Evolutionary conservation across 257 asterid species (phyloP).

Genomic region (Solanum etuberosum): DNA sequence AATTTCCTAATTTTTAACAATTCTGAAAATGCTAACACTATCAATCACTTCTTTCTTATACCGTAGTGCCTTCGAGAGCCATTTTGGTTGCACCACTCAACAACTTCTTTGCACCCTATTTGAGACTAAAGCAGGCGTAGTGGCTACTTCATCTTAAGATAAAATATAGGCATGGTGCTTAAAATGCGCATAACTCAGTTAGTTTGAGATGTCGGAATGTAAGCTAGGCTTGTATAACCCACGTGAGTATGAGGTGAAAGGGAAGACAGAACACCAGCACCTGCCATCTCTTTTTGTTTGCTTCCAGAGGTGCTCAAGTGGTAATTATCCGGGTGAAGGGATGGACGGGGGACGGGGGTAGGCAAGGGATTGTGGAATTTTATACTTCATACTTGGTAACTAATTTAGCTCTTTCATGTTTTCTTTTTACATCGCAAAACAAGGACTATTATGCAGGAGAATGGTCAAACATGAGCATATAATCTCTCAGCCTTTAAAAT

Average conservation of each 20-base stretch:
- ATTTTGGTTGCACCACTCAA: background rate
- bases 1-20: background rate
- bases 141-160: background rate
- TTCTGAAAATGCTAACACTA: background rate
- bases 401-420: background rate
- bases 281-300: background rate
- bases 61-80: background rate
- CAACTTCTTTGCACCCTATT: background rate
- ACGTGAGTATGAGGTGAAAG: background rate
- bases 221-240: background rate
- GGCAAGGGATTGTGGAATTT: background rate
- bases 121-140: background rate
- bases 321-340: conserved; percentile 1
- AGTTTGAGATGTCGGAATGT: background rate
- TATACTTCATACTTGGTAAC: background rate
- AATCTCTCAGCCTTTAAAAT: background rate
- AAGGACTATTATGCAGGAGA: background rate
- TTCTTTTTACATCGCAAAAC: background rate
- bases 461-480: background rate
- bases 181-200: background rate
- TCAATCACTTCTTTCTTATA: background rate
- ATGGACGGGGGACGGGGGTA: background rate
- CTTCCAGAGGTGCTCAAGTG: conserved; percentile 6
- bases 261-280: background rate
- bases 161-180: background rate